Evolutionary conservation across 2,329 filamentous ascomycete genomes (phyloP).

Genomic region (Fusarium chlamydosporum): DNA sequence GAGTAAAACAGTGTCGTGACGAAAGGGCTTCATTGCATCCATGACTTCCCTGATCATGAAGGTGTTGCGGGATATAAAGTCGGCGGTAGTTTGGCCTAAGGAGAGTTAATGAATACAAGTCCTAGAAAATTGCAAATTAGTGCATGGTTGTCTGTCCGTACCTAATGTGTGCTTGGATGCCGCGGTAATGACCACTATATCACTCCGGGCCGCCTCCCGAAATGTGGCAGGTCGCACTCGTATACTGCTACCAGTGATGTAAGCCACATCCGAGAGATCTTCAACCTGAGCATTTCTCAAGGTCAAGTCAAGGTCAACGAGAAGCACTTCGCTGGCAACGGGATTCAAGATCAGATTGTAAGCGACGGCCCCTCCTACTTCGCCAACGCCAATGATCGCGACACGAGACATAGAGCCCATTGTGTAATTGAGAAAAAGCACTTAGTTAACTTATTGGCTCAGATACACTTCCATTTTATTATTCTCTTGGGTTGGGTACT

Average conservation of each 20-base stretch:
- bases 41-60: slow-evolving; percentile 64
- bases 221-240: slow-evolving; percentile 61
- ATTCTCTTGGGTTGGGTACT: no score
- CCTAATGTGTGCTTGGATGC: slow-evolving; percentile 63
- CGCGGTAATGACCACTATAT: slow-evolving; percentile 68
- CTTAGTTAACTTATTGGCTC: no score
- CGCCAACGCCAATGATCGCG: slow-evolving; percentile 65
- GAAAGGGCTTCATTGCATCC: slow-evolving; percentile 63
- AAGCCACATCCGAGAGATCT: slow-evolving; percentile 67
- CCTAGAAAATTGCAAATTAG: no score
- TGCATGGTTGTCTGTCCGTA: slow-evolving; percentile 3
- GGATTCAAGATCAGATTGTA: slow-evolving; percentile 66
- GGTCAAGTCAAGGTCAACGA: slow-evolving; percentile 65
- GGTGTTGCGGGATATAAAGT: slow-evolving; percentile 59
- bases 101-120: no score
- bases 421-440: not conserved
- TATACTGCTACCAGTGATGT: slow-evolving; percentile 59
- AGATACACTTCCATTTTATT: no score
- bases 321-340: slow-evolving; percentile 65
- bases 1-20: slow-evolving; percentile 62
- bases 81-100: slow-evolving; percentile 39
- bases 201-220: slow-evolving; percentile 65
- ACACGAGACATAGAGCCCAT: slow-evolving; percentile 44
- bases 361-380: slow-evolving; percentile 65
- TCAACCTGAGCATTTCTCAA: slow-evolving; percentile 64